Conservation (phyloP, 2,329 filamentous ascomycete species). For the Cladorrhinum sp. region DNA sequence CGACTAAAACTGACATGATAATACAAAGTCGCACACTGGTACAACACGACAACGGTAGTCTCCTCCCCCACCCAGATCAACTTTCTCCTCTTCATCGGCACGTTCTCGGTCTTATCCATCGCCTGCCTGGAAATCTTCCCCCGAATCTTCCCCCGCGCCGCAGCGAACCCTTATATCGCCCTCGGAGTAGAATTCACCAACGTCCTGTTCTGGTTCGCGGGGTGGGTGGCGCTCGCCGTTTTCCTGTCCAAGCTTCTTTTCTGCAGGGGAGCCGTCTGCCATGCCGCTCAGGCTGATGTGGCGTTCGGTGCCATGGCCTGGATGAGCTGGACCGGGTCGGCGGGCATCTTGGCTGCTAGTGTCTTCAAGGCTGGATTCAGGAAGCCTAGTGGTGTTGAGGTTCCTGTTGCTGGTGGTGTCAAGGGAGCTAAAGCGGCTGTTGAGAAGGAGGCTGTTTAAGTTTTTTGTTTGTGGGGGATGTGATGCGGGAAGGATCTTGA, state of each 20-base stretch:
- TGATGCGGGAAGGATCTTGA: not conserved
- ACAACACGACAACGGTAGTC: conserved; percentile 52
- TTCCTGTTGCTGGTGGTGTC: conserved; percentile 40
- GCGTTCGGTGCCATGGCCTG: conserved; percentile 54
- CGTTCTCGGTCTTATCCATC: conserved; percentile 55
- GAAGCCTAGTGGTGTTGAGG: conserved; percentile 25
- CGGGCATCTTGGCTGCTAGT: conserved; percentile 45
- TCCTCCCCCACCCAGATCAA: conserved; percentile 55
- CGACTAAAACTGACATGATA: conserved; percentile 12
- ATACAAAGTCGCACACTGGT: conserved; percentile 61
- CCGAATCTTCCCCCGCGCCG: conserved; percentile 39
- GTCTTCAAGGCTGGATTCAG: conserved; percentile 44
- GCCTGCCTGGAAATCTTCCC: conserved; percentile 51
- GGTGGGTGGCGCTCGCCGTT: conserved; percentile 66
- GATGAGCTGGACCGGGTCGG: conserved; percentile 50
- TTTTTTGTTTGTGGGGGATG: not conserved
- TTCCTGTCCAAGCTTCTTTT: conserved; percentile 55
- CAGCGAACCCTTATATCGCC: conserved; percentile 47
- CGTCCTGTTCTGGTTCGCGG: conserved; percentile 85
- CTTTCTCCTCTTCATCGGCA: conserved; percentile 55
- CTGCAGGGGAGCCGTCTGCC: conserved; percentile 57
- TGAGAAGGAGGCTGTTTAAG: conserved; percentile 2
- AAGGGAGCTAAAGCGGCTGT: conserved; percentile 9
- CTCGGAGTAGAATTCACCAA: conserved; percentile 59
- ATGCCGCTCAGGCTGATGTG: conserved; percentile 52